Evolutionary conservation across 2,329 filamentous ascomycete species (phyloP), one percentile per base, ranked within the genome.

Genomic region (Passalora sequoiae): DNA sequence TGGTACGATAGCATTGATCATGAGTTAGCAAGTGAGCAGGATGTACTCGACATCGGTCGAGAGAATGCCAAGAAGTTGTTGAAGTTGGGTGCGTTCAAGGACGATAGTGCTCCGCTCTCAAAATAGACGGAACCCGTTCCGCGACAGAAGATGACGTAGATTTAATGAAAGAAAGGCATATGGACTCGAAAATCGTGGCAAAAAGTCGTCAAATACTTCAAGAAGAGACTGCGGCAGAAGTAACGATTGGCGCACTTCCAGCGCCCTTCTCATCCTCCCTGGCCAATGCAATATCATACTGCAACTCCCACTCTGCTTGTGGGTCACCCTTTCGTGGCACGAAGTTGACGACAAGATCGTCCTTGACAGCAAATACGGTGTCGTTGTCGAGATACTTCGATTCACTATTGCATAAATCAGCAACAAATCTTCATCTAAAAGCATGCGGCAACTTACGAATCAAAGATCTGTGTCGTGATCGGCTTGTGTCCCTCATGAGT

Each of bases 401-500:
- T 15, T 46, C 46, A 2, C 40, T 43, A 22, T 27, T 4, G n/a
- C 13, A 33, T 3, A 16, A 24, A 20, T 36, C 33, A 36, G 10
- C 29, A 17, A 33, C 6, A 31, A 30, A 3, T 12, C 6, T 12
- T 21, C 38, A 22, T 6, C 6, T n/a, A 9, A 6, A 20, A 8
- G 12, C 8, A 16, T 7, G 21, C n/a, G 3, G 3, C 15, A 15
- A 43, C 40, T 36, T 30, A 43, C 24, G 49, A 45, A 61, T 88
- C 84, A 60, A 88, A 91, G 43, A 92, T 80, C 63, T 92, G 86
- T 1, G 85, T 88, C 0, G 82, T 84, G 36, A 94, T 74, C 0
- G 81, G 72, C 57, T 80, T 83, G 69, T 83, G 81, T 6, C 75
- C 76, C 75, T 70, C 9, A 72, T 70, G 20, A 16, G 20, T 42